Conservation (phyloP, 1,284 basidiomycete species). For the Rhizoctonia solani region DNA sequence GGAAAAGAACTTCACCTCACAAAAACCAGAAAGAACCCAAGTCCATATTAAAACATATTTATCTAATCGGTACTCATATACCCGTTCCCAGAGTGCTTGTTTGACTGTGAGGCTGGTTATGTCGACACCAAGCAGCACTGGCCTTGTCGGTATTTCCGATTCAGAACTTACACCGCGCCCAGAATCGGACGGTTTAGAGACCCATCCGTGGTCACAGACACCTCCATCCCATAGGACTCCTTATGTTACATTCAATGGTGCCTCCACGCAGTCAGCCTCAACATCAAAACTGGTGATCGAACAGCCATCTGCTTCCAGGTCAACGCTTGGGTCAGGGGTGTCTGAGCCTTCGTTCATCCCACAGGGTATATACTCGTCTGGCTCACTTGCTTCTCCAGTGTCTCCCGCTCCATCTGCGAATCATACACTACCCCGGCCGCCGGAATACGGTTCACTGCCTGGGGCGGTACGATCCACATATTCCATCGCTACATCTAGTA, state of each 20-base stretch:
- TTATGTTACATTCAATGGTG: neutral
- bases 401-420: conserved; percentile 14
- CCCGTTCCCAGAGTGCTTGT: too few relatives aligned
- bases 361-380: neutral
- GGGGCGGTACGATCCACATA: conserved; percentile 5
- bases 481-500: conserved; percentile 12
- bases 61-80: too few relatives aligned
- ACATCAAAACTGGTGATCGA: too few relatives aligned
- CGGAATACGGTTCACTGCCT: conserved; percentile 18
- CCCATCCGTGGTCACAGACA: conserved; percentile 7
- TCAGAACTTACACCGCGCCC: conserved; percentile 29
- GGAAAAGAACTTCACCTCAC: too few relatives aligned
- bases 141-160: neutral
- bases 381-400: conserved; percentile 1
- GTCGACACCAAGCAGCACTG: neutral
- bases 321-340: too few relatives aligned
- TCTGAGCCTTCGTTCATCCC: neutral
- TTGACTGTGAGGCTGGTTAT: too few relatives aligned
- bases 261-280: neutral
- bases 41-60: too few relatives aligned
- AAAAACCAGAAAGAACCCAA: too few relatives aligned
- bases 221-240: neutral
- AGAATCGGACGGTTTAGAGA: conserved; percentile 12
- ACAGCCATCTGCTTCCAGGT: too few relatives aligned
- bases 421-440: neutral